Evolutionary conservation across 2,329 filamentous ascomycete species (phyloP), one percentile per base, ranked within the genome.

Genomic region (Calonectria hawksworthii): DNA sequence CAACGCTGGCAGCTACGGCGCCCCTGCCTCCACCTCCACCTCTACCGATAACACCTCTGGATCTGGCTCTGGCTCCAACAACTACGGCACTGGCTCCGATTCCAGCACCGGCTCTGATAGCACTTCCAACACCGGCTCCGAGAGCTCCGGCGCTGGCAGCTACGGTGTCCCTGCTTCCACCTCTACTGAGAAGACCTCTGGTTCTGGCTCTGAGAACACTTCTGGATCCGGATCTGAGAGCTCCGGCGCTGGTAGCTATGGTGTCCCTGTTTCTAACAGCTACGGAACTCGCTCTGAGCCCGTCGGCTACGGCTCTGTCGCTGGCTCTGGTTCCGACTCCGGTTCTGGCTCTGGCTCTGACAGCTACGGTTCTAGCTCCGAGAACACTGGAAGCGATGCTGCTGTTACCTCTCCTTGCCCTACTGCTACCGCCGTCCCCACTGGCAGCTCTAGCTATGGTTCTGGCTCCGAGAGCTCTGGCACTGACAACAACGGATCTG

Each of bases 61-160:
- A 4, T 32, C 30, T 32, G 8, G 18, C 18, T n/a, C 51, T 34
- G 51, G 18, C 5, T 9, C 26, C n/a, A 18, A 30, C 4, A 32
- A 16, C 28, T 54, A 54, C 26, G 51, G 51, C 9, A 21, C 51
- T 54, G 28, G 28, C 28, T 32, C 51, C 10, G 41, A 44, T 2
- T 54, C 51, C 26, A 10, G 51, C 13, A 38, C 36, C 13, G 13
- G 13, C 36, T 54, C 51, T 32, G 51, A 30, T 5, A 23, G 26
- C 26, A 38, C 36, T 38, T 30, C 51, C 18, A 11, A 10, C 14
- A 28, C 86, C 69, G 83, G 86, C 59, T 94, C 80, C 36, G 83
- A 38, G 34, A 36, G 86, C 72, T 84, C 72, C 26, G 28, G 28
- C 50, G 4, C 30, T 32, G 30, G 4, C 8, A 32, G 30, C 30